These are phyloP conservation scores for Coprinopsis cinerea DNA, from an alignment of 768 basidiomycete genomes.

Conservation along the genomic window DNA sequence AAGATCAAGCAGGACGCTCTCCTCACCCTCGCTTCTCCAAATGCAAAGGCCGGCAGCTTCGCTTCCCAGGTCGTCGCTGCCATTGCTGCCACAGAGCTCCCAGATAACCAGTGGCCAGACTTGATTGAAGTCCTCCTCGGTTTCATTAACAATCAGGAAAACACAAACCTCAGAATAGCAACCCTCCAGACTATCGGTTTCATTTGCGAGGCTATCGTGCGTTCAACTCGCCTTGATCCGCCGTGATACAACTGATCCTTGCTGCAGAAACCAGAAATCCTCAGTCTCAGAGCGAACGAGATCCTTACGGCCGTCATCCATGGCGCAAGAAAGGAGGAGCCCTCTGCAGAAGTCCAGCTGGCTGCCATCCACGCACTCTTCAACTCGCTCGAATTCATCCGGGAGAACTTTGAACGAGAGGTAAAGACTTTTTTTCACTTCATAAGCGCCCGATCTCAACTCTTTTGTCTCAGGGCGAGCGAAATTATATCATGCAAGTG, in stretches of 20 bases:
- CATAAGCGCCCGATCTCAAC: constrained; percentile 2
- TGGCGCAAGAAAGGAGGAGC: constrained; percentile 94
- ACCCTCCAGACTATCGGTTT: constrained; percentile 95
- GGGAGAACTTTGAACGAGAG: constrained; percentile 97
- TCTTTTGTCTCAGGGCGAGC: constrained; percentile 66
- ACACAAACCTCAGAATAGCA: constrained; percentile 72
- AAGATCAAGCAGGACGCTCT: constrained; percentile 90
- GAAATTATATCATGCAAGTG: constrained; percentile 99
- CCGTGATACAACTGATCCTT: constrained; percentile 12
- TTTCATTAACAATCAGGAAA: constrained; percentile 73
- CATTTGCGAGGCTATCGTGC: constrained; percentile 93
- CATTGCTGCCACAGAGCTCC: constrained; percentile 90
- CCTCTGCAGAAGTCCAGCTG: constrained; percentile 83
- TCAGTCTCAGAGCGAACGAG: constrained; percentile 88
- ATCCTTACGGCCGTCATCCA: constrained; percentile 98
- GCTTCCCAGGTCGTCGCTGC: constrained; percentile 93
- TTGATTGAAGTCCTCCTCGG: constrained; percentile 84
- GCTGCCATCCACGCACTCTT: constrained; percentile 89
- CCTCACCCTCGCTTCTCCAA: constrained; percentile 69
- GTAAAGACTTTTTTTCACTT: constrained; percentile 43
- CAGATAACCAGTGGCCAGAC: constrained; percentile 82
- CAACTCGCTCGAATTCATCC: constrained; percentile 96
- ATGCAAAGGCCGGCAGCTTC: constrained; percentile 71
- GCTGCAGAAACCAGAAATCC: constrained; percentile 83
- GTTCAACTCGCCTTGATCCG: constrained; percentile 28